Percentiles rank a stretch among this genome's conserved stretches.
Evolutionary conservation across 108 stramenopile species (phyloP).

Genomic region (Cyclotella baltica): DNA sequence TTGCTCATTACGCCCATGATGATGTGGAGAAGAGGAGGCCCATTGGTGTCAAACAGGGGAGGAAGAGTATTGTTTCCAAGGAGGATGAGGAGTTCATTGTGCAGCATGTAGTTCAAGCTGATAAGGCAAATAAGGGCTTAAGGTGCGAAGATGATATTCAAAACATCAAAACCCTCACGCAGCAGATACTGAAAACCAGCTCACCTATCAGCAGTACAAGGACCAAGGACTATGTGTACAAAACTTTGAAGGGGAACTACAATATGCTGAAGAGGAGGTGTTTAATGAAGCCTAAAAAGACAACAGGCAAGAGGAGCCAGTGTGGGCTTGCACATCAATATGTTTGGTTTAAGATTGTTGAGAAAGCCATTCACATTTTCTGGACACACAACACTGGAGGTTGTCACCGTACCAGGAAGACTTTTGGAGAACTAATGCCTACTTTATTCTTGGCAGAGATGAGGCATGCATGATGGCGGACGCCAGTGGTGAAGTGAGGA

Average conservation of each 20-base stretch:
- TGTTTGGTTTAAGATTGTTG: slow-evolving; percentile 18
- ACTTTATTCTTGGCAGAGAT: slow-evolving; percentile 25
- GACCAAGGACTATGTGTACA: background rate
- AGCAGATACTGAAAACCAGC: background rate
- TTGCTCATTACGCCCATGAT: background rate
- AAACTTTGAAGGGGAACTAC: background rate
- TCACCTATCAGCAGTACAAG: background rate
- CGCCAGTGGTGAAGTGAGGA: slow-evolving; percentile 8
- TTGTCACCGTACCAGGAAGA: slow-evolving; percentile 12
- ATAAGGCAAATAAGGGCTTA: background rate
- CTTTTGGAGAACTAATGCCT: slow-evolving; percentile 30
- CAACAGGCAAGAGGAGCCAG: slow-evolving; percentile 13
- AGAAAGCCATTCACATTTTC: slow-evolving; percentile 2
- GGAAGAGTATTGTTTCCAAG: background rate
- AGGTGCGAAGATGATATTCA: background rate
- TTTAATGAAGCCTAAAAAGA: slow-evolving; percentile 11
- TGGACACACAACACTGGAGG: slow-evolving; percentile 13
- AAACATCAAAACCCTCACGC: background rate
- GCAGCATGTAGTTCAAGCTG: background rate
- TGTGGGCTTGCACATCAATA: slow-evolving; percentile 26
- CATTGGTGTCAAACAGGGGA: background rate
- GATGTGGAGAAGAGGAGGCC: too few relatives aligned
- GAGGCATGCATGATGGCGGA: too few relatives aligned
- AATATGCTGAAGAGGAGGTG: background rate
- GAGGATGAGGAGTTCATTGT: background rate